These are phyloP conservation scores for Malbranchea zuffiana DNA, from an alignment of 2,329 filamentous ascomycete genomes.

Conservation along the genomic window DNA sequence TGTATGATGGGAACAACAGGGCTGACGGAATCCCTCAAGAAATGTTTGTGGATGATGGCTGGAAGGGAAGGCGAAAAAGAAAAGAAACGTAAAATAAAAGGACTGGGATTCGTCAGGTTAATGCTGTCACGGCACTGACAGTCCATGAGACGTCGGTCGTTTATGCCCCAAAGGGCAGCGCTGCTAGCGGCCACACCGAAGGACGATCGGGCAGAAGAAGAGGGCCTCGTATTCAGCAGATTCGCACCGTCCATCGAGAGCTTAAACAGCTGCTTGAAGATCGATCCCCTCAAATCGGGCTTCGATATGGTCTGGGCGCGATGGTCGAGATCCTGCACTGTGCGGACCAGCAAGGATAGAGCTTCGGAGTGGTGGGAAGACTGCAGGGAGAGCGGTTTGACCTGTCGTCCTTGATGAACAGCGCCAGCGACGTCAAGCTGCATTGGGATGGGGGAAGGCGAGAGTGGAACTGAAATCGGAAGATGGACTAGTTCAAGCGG, in stretches of 20 bases:
- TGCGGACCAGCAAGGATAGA: constrained; percentile 1
- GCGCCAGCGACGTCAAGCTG: background rate
- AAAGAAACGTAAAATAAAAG: constrained; percentile 3
- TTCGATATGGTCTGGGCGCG: constrained; percentile 1
- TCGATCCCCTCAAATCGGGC: constrained; percentile 7
- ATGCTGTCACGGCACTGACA: constrained; percentile 6
- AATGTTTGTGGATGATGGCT: constrained; percentile 10
- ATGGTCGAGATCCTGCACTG: background rate
- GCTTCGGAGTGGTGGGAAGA: background rate
- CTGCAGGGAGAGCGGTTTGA: background rate
- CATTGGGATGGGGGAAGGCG: constrained; percentile 6
- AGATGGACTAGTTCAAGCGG: no score
- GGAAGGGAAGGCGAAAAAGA: constrained; percentile 3
- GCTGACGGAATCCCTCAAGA: constrained; percentile 8
- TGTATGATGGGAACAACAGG: constrained; percentile 6
- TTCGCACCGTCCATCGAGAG: no score
- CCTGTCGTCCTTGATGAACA: background rate
- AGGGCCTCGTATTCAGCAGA: no score
- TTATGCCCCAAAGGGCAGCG: constrained; percentile 2
- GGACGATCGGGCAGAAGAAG: constrained; percentile 5
- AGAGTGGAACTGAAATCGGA: no score
- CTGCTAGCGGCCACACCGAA: background rate
- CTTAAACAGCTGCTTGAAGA: background rate
- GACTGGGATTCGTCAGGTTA: constrained; percentile 8
- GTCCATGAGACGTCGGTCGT: constrained; percentile 8